These are phyloP conservation scores for Neonectria ditissima DNA, from an alignment of 2,329 filamentous ascomycete species.

Conservation along the genomic window DNA sequence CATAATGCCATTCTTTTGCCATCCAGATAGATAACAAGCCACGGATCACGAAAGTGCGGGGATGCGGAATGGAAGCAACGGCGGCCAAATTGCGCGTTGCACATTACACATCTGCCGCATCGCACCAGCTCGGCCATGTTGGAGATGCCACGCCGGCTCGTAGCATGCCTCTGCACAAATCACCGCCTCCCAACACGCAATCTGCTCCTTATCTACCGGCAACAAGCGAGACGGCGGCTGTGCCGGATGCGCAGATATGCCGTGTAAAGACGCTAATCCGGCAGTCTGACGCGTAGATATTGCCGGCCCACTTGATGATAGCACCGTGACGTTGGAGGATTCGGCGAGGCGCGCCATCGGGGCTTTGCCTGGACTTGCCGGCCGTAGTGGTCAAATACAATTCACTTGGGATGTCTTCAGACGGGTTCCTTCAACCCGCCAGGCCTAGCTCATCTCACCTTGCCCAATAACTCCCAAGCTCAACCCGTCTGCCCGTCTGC, in stretches of 20 bases:
- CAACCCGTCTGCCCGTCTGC: neutral
- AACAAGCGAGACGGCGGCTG: neutral
- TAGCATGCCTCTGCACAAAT: neutral
- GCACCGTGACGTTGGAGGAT: neutral
- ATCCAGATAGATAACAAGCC: conserved; percentile 16
- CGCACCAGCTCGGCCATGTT: neutral
- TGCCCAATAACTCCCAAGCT: conserved; percentile 26
- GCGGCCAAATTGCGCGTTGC: conserved; percentile 10
- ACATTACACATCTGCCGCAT: conserved; percentile 21
- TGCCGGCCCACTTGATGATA: neutral
- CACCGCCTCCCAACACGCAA: neutral
- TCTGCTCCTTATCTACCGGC: neutral
- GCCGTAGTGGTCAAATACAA: conserved; percentile 12
- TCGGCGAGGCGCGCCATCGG: neutral
- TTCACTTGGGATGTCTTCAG: neutral
- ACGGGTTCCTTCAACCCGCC: neutral
- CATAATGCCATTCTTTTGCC: neutral
- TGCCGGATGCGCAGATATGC: conserved; percentile 6
- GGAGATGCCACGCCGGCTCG: neutral
- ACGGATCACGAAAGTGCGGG: conserved; percentile 3
- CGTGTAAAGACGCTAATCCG: conserved; percentile 3
- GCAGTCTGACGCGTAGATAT: neutral
- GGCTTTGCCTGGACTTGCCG: conserved; percentile 6
- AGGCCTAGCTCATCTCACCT: neutral
- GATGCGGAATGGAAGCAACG: neutral